Evolutionary conservation across 495 filamentous ascomycete genomes (phyloP).

Genomic region (Penicillium macrosclerotiorum): DNA sequence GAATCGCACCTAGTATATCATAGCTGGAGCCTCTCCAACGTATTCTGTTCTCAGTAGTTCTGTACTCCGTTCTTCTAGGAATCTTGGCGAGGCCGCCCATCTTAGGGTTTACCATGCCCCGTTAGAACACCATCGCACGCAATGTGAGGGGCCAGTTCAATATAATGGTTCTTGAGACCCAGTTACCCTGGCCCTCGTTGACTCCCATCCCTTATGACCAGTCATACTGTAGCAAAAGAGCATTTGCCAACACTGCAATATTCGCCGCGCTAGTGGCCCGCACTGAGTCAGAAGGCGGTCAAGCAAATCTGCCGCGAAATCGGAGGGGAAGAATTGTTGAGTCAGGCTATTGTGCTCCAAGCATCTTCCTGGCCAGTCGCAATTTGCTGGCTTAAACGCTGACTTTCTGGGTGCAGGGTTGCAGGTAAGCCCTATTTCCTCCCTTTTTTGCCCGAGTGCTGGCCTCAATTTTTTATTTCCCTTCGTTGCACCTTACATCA

Average conservation of each 20-base stretch:
- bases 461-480: neutral
- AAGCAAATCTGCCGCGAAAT: conserved; percentile 32
- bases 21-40: too few relatives aligned
- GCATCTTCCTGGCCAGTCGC: conserved; percentile 14
- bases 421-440: conserved; percentile 13
- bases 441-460: neutral
- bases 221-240: neutral
- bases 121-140: neutral
- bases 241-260: neutral
- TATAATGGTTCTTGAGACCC: neutral
- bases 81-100: too few relatives aligned
- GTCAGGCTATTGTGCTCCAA: conserved; percentile 19
- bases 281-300: conserved; percentile 24
- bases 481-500: conserved; percentile 18
- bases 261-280: neutral
- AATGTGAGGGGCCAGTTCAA: neutral
- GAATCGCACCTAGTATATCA: too few relatives aligned
- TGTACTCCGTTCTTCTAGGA: too few relatives aligned
- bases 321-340: conserved; percentile 34
- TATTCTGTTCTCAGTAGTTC: too few relatives aligned
- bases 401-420: conserved; percentile 11
- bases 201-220: neutral
- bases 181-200: too few relatives aligned
- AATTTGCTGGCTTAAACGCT: conserved; percentile 13
- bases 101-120: too few relatives aligned